phyloP scores from a whole-genome alignment of 306 rosid genomes.

The Medicago lupulina region DNA sequence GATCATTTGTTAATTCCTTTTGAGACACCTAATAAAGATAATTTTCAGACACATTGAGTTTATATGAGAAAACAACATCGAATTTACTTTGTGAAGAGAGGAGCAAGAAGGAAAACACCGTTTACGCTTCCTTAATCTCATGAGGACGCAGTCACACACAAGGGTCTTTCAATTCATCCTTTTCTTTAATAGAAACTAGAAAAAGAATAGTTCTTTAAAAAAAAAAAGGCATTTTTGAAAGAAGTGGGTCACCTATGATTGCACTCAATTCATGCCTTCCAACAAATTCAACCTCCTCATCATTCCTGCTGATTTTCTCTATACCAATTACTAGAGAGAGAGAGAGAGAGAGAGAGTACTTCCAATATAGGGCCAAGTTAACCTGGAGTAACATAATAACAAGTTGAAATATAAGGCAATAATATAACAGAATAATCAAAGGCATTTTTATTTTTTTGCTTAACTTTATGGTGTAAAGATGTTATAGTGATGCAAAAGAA shows the following conservation, averaged over 20 bases:
- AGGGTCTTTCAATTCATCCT: constrained; percentile 36
- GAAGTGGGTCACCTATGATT: constrained; percentile 61
- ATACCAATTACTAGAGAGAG: constrained; percentile 46
- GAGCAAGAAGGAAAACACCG: constrained; percentile 89
- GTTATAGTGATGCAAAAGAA: constrained; percentile 46
- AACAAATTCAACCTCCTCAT: constrained; percentile 59
- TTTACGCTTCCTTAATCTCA: constrained; percentile 87
- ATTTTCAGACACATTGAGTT: constrained; percentile 16
- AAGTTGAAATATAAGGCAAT: constrained; percentile 31
- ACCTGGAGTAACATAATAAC: constrained; percentile 38
- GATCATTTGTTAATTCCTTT: not conserved
- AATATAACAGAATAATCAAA: constrained; percentile 45
- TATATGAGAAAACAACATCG: constrained; percentile 17
- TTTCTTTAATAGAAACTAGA: constrained; percentile 54
- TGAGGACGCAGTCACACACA: constrained; percentile 57
- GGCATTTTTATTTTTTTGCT: constrained; percentile 42
- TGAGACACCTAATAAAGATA: too few relatives aligned
- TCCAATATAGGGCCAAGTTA: constrained; percentile 28
- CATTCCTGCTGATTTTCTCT: constrained; percentile 49
- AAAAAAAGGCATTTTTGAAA: constrained; percentile 40
- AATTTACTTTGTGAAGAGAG: constrained; percentile 73
- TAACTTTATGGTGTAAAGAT: constrained; percentile 46
- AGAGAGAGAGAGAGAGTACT: constrained; percentile 39
- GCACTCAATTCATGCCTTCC: constrained; percentile 66
- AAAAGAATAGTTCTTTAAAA: not conserved